Evolutionary conservation across 2,329 filamentous ascomycete species (phyloP).

Genomic region (Xylaria sp.): DNA sequence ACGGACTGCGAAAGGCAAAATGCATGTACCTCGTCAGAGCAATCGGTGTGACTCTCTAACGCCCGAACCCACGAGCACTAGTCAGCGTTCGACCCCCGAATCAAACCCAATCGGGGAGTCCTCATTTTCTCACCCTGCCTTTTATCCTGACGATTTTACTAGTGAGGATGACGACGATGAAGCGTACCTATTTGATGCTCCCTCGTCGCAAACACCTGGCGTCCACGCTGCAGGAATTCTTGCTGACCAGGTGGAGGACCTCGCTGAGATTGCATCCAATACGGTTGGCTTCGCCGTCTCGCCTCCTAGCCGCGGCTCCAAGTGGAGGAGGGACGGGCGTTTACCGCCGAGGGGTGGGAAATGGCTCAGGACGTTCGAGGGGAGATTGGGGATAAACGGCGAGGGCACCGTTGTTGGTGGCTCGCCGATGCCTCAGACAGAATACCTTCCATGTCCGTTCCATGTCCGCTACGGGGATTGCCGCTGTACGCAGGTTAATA

Average conservation of each 20-base stretch:
- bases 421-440: not conserved
- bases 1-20: not conserved
- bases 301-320: not conserved
- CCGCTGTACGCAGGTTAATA: slow-evolving; percentile 31
- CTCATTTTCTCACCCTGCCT: not conserved
- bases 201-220: not conserved
- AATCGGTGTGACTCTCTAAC: not conserved
- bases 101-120: not conserved
- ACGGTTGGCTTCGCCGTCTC: not conserved
- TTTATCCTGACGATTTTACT: not conserved
- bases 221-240: not conserved
- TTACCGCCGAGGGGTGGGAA: not conserved
- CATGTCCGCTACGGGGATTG: slow-evolving; percentile 7
- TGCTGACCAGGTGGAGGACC: slow-evolving; percentile 3
- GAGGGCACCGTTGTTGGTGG: not conserved
- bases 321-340: not conserved
- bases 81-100: not conserved
- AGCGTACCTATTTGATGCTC: not conserved
- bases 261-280: slow-evolving; percentile 1
- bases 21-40: not conserved
- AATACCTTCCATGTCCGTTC: slow-evolving; percentile 8
- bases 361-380: slow-evolving; percentile 5
- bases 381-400: not conserved
- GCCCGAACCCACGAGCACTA: not conserved
- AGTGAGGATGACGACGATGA: slow-evolving; percentile 6